Evolutionary conservation across 2,329 filamentous ascomycete genomes (phyloP).

Genomic region (Fonsecaea nubica): DNA sequence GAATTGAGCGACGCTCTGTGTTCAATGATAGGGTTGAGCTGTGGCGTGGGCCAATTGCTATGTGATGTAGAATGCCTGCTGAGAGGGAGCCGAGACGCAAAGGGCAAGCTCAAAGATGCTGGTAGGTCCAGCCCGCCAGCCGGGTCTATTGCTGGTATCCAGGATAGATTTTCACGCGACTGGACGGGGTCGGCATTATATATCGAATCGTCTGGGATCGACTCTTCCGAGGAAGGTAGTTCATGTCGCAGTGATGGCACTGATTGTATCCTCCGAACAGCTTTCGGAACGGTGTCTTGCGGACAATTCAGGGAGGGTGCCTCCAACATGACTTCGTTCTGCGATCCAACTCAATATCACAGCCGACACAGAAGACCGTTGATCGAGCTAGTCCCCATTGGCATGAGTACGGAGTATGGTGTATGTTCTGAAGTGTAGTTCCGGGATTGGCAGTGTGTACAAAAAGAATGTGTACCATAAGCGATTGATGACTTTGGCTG

Average conservation of each 20-base stretch:
- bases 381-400: background rate
- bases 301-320: background rate
- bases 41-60: constrained; percentile 37
- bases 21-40: constrained; percentile 43
- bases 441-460: constrained; percentile 6
- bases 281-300: background rate
- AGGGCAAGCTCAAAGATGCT: constrained; percentile 37
- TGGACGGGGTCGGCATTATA: constrained; percentile 47
- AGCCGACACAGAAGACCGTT: background rate
- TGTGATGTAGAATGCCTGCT: constrained; percentile 27
- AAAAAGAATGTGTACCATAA: constrained; percentile 24
- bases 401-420: background rate
- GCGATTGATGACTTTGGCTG: constrained; percentile 7
- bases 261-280: constrained; percentile 36
- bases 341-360: background rate
- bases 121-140: constrained; percentile 20
- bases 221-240: constrained; percentile 44
- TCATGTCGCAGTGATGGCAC: constrained; percentile 29
- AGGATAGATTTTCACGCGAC: constrained; percentile 39
- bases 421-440: constrained; percentile 11
- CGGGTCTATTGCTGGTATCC: constrained; percentile 8
- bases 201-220: constrained; percentile 48
- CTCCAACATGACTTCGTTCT: background rate
- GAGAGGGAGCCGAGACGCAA: constrained; percentile 34
- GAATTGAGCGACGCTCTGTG: constrained; percentile 29